Evolutionary conservation across 192 early-diverging fungal genomes (phyloP).

Genomic region (Physocladia obscura): DNA sequence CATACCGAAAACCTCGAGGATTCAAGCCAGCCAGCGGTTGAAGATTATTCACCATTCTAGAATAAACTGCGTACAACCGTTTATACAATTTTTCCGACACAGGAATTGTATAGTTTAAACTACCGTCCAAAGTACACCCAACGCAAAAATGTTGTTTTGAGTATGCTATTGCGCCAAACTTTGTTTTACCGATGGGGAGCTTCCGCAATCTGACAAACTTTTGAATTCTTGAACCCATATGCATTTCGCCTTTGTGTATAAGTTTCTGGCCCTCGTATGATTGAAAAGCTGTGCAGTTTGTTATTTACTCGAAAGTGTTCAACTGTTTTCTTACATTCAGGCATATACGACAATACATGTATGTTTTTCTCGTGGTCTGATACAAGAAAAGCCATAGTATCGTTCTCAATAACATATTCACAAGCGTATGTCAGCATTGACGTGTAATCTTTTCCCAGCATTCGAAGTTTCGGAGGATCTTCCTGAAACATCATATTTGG

Average conservation of each 20-base stretch:
- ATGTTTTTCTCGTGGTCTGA: conserved; percentile 82
- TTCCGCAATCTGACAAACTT: conserved; percentile 63
- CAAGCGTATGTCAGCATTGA: conserved; percentile 70
- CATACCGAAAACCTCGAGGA: conserved; percentile 82
- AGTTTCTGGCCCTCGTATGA: conserved; percentile 86
- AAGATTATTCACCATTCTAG: conserved; percentile 78
- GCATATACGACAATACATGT: conserved; percentile 81
- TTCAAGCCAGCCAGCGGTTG: conserved; percentile 88
- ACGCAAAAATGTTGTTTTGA: conserved; percentile 33
- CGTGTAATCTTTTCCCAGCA: conserved; percentile 88
- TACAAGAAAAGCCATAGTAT: conserved; percentile 70
- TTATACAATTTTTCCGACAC: conserved; percentile 92
- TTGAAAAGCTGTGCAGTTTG: conserved; percentile 66
- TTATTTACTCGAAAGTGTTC: neutral
- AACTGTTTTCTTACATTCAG: conserved; percentile 65
- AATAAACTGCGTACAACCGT: conserved; percentile 78
- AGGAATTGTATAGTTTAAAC: conserved; percentile 66
- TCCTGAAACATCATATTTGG: conserved; percentile 53
- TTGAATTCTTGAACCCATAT: conserved; percentile 74
- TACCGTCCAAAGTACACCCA: conserved; percentile 68
- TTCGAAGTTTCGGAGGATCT: conserved; percentile 82
- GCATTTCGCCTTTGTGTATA: conserved; percentile 85
- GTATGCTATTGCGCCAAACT: conserved; percentile 31
- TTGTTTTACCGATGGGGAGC: conserved; percentile 19
- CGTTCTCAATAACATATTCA: conserved; percentile 79